These are phyloP conservation scores for Pseudevernia furfuracea DNA, from an alignment of 495 filamentous ascomycete genomes.

Conservation along the genomic window DNA sequence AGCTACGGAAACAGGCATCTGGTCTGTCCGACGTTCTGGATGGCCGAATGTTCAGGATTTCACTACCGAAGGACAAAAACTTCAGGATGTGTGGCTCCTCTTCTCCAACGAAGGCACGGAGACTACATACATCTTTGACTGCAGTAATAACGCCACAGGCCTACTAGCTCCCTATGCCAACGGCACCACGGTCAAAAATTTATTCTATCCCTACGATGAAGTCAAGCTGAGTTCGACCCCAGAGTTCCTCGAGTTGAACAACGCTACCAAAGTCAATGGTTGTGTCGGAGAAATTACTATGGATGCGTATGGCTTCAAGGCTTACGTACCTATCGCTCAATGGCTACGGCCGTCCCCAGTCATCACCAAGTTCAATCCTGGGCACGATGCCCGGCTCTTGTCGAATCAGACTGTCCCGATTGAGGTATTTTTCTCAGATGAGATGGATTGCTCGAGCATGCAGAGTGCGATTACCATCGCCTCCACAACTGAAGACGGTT, in stretches of 20 bases:
- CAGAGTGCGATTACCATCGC: constrained; percentile 37
- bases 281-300: constrained; percentile 22
- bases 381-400: constrained; percentile 26
- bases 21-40: constrained; percentile 37
- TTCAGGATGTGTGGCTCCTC: constrained; percentile 44
- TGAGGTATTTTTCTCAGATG: constrained; percentile 45
- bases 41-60: constrained; percentile 37
- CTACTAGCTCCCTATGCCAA: constrained; percentile 38
- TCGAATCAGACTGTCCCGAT: constrained; percentile 36
- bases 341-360: constrained; percentile 27
- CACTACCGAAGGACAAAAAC: constrained; percentile 34
- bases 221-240: constrained; percentile 30
- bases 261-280: constrained; percentile 22
- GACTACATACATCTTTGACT: constrained; percentile 37
- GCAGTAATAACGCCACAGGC: constrained; percentile 32
- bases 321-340: constrained; percentile 24
- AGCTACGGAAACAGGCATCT: constrained; percentile 42
- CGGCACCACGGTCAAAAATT: constrained; percentile 40
- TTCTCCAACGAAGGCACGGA: constrained; percentile 43
- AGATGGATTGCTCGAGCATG: constrained; percentile 51
- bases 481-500: constrained; percentile 36
- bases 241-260: constrained; percentile 24
- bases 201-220: constrained; percentile 48
- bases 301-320: constrained; percentile 24
- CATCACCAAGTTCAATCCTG: constrained; percentile 27